Conservation (phyloP, 2,329 filamentous ascomycete genomes). For the Epichloe sibirici region DNA sequence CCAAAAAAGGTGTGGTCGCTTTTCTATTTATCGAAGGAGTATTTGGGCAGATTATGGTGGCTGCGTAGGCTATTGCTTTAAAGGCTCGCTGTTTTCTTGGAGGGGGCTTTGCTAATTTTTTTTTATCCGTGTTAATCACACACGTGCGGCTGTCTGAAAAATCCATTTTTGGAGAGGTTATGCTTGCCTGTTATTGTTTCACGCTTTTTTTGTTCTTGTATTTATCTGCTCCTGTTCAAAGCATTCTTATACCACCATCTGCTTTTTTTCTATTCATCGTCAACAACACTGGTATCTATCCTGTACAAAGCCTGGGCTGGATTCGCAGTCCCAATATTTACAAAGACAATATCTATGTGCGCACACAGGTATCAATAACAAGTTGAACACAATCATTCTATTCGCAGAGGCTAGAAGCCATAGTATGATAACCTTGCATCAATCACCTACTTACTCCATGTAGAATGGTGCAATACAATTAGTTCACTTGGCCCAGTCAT, state of each 20-base stretch:
- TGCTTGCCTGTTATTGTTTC: not conserved
- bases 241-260: conserved; percentile 2
- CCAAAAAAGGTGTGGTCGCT: not conserved
- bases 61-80: not conserved
- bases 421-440: not conserved
- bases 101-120: not conserved
- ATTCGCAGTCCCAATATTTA: not conserved
- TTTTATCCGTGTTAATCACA: not conserved
- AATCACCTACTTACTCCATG: not conserved
- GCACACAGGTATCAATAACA: not conserved
- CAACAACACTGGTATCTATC: not conserved
- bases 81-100: not conserved
- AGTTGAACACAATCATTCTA: not conserved
- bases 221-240: not conserved
- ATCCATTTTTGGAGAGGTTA: not conserved
- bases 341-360: not conserved
- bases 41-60: not conserved
- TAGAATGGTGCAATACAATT: not conserved
- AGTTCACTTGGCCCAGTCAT: not conserved
- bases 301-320: not conserved
- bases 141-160: conserved; percentile 2
- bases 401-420: not conserved
- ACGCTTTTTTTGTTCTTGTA: not conserved
- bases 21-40: not conserved
- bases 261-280: not conserved